These are phyloP conservation scores for Schwanniomyces sp. DNA, from an alignment of 805 yeast genomes.

Conservation along the genomic window DNA sequence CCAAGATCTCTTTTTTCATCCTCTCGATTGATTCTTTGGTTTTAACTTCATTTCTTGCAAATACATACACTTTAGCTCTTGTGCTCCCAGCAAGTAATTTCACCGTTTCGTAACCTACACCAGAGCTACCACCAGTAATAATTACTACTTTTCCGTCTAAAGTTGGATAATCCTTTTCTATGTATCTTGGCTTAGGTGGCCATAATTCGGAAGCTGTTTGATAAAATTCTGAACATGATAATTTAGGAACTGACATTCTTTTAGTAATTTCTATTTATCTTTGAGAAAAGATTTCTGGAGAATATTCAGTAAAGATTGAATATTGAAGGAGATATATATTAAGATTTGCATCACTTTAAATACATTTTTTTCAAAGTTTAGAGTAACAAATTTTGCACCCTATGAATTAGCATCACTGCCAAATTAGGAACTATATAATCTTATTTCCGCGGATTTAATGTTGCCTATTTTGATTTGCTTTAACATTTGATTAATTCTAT, in stretches of 20 bases:
- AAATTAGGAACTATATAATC: not conserved
- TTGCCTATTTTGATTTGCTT: not conserved
- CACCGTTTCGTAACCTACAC: slow-evolving; percentile 29
- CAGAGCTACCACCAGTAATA: slow-evolving; percentile 42
- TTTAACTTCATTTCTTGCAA: slow-evolving; percentile 34
- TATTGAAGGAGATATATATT: not conserved
- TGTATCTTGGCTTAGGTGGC: slow-evolving; percentile 18
- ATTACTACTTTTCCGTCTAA: slow-evolving; percentile 35
- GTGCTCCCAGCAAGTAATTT: slow-evolving; percentile 18
- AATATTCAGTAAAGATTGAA: not conserved
- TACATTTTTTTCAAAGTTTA: not conserved
- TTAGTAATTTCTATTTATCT: not conserved
- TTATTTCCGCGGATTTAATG: not conserved
- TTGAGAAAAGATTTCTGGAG: not conserved
- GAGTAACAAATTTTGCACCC: not conserved
- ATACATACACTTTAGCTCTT: slow-evolving; percentile 29
- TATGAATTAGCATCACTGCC: not conserved
- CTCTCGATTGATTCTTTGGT: slow-evolving; percentile 24
- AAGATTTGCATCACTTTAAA: not conserved
- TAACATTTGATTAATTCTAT: not conserved
- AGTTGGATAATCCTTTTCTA: slow-evolving; percentile 32
- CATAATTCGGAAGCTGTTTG: not conserved
- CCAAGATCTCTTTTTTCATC: slow-evolving; percentile 20
- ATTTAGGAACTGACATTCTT: not conserved
- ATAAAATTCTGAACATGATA: not conserved